Evolutionary conservation across 139 green algal species (phyloP), one percentile per base, ranked within the genome.

Genomic region (Closterium sp.): DNA sequence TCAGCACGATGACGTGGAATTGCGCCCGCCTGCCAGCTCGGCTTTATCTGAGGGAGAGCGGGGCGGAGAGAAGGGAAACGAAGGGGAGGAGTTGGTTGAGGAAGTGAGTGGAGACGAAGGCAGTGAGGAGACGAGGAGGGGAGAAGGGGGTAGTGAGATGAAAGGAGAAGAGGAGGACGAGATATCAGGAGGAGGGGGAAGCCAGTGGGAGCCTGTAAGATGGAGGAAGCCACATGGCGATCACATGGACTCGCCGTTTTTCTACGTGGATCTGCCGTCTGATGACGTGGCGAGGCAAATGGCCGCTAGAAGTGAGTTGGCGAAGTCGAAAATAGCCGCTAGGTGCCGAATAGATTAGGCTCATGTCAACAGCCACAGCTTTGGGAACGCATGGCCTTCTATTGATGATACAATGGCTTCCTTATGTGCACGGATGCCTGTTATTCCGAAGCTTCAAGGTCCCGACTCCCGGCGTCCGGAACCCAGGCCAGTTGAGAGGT

Each of bases 191-290:
- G 62, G 62, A 79, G 62, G 62, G 9, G 62, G 62, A 13, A 79
- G 62, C 10, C 13, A 22, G 11, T 79, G 62, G 62, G 62, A 30
- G 88, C 28, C 28, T 6, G 62, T 79, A 24, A 79, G 62, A 24
- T 94, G 91, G 91, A 32, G 31, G 31, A 45, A 88, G 73, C 92
- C 90, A 34, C 22, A 10, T 87, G 92, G 92, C 29, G 90, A 90
- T 28, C 90, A 94, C 85, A 28, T 34, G 73, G 89, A 94, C 90
- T 94, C 92, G 62, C 92, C 92, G 22, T 94, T 92, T 19, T 94
- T 42, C 32, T 94, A 87, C 89, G 89, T 94, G 17, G 89, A 92
- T 29, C 87, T 95, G 34, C 92, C 92, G 17, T 92, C 79, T 50
- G 91, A 95, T 27, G 91, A 94, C 11, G 90, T 88, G 38, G 92